Percentiles rank a stretch among this genome's conserved stretches.
Evolutionary conservation across 2,329 filamentous ascomycete genomes (phyloP).

Genomic region (Paecilomyces dactylethromorphus): DNA sequence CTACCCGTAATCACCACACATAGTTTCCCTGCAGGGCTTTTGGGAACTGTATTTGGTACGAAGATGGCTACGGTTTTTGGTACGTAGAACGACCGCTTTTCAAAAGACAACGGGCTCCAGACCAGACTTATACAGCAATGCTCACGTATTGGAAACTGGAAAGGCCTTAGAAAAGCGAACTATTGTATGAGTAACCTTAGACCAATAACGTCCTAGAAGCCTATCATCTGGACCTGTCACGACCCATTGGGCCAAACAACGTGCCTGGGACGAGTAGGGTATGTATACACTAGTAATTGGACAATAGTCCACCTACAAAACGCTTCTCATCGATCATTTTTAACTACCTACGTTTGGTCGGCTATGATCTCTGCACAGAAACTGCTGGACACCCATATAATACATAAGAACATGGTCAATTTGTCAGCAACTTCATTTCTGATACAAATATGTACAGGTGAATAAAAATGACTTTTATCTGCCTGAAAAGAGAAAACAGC

Average conservation of each 20-base stretch:
- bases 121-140: not conserved
- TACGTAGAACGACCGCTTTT: too few relatives aligned
- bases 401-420: not conserved
- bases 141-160: not conserved
- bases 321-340: not conserved
- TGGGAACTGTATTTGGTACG: not conserved
- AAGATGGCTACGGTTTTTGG: not conserved
- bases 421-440: constrained; percentile 9
- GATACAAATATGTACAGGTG: constrained; percentile 10
- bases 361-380: not conserved
- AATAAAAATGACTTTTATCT: constrained; percentile 13
- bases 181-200: not conserved
- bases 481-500: constrained; percentile 18
- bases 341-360: not conserved
- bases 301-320: too few relatives aligned
- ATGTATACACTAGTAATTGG: not conserved
- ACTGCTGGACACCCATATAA: not conserved
- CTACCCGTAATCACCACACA: not conserved
- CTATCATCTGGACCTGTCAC: too few relatives aligned
- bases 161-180: not conserved
- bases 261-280: not conserved
- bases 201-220: not conserved
- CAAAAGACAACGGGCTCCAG: not conserved
- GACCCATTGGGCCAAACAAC: not conserved
- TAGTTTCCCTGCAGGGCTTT: not conserved